Evolutionary conservation across 345 rosid species (phyloP).

Genomic region (Murraya paniculata): DNA sequence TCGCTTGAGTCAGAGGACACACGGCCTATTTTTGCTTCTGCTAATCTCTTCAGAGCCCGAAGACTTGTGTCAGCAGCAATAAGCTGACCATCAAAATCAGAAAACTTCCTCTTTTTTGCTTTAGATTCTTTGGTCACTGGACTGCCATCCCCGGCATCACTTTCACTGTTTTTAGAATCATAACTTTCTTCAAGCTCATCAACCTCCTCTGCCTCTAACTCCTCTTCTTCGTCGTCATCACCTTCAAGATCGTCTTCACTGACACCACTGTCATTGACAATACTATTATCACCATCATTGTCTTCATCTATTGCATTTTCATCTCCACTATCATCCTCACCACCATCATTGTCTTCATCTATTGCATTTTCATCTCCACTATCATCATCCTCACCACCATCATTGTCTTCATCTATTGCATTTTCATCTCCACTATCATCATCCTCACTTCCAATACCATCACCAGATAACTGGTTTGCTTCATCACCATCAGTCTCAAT

Average conservation of each 20-base stretch:
- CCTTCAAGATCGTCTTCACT: conserved; percentile 27
- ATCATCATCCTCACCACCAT: too few species aligned
- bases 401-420: conserved; percentile 30
- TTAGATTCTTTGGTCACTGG: conserved; percentile 28
- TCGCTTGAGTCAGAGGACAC: conserved; percentile 42
- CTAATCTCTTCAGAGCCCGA: conserved; percentile 75
- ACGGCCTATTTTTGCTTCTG: conserved; percentile 45
- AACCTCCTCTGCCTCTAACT: conserved; percentile 23
- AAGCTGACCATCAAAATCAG: conserved; percentile 69
- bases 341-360: conserved; percentile 24
- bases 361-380: conserved; percentile 39
- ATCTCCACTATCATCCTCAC: too few species aligned
- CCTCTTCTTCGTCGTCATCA: conserved; percentile 32
- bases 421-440: conserved; percentile 43
- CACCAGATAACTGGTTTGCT: conserved; percentile 26
- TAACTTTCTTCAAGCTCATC: conserved; percentile 32
- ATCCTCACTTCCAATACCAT: conserved; percentile 32
- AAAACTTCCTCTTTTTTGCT: conserved; percentile 60
- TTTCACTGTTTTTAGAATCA: conserved; percentile 17
- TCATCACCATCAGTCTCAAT: conserved; percentile 36
- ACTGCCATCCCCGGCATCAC: conserved; percentile 18
- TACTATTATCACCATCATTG: conserved; percentile 5
- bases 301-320: conserved; percentile 37
- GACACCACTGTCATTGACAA: conserved; percentile 22
- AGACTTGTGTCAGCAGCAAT: conserved; percentile 81